Percentiles rank a stretch among this genome's conserved stretches.
Evolutionary conservation across 805 yeast genomes (phyloP).

Genomic region (Metschnikowia aberdeeniae): DNA sequence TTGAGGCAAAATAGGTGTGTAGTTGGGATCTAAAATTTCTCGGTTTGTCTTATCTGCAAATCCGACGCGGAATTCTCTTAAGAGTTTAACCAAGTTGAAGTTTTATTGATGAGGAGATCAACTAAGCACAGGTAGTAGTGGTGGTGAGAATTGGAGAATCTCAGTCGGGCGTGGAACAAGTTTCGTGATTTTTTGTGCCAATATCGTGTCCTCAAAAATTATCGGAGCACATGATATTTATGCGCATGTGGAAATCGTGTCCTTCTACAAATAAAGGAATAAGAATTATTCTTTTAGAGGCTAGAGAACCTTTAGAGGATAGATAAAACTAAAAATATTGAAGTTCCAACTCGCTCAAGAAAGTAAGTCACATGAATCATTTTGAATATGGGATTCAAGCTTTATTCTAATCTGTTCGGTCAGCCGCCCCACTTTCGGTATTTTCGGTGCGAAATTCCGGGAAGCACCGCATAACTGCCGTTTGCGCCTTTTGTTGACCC

Average conservation of each 20-base stretch:
- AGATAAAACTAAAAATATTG: background rate
- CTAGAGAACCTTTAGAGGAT: too few relatives aligned
- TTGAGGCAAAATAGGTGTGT: conserved; percentile 14
- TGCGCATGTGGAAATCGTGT: conserved; percentile 2
- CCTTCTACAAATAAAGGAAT: background rate
- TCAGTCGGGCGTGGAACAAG: too few relatives aligned
- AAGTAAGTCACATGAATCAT: background rate
- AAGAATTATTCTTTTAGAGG: background rate
- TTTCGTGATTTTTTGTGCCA: background rate
- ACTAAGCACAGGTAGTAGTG: background rate
- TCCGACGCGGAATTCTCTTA: conserved; percentile 17
- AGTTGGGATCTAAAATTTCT: conserved; percentile 59
- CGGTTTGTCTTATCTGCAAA: background rate
- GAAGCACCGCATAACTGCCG: conserved; percentile 19
- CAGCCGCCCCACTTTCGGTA: conserved; percentile 10
- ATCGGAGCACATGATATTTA: background rate
- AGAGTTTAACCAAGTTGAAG: background rate
- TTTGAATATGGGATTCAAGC: conserved; percentile 2
- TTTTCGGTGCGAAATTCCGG: conserved; percentile 7
- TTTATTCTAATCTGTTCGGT: conserved; percentile 23
- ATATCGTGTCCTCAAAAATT: background rate
- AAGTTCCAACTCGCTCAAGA: background rate
- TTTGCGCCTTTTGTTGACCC: conserved; percentile 21
- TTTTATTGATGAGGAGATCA: background rate
- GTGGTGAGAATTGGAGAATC: too few relatives aligned